Evolutionary conservation across 768 basidiomycete genomes (phyloP).

Genomic region (Mycena floridula): DNA sequence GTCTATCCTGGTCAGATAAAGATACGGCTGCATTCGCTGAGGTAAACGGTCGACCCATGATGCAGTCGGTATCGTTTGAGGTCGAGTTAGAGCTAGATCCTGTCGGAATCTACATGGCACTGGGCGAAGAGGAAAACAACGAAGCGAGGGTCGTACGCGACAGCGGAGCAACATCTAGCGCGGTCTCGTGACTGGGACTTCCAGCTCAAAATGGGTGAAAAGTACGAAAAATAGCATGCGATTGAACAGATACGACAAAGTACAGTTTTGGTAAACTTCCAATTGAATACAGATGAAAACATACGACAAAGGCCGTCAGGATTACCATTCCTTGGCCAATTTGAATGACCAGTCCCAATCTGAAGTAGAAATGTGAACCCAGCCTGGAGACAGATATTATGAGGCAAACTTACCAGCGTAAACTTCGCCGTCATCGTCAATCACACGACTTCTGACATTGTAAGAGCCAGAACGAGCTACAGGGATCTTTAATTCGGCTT

Average conservation of each 20-base stretch:
- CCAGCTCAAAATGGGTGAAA: too few species aligned
- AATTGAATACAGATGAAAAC: not conserved
- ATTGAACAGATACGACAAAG: not conserved
- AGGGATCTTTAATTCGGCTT: too few species aligned
- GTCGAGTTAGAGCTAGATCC: too few species aligned
- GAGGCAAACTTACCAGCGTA: constrained; percentile 57
- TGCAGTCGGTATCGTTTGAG: not conserved
- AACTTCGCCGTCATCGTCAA: constrained; percentile 81
- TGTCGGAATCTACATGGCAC: too few species aligned
- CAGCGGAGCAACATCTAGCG: too few species aligned
- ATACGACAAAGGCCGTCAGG: too few species aligned
- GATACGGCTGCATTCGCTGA: constrained; percentile 60
- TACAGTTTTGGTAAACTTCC: too few species aligned
- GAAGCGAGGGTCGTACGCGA: too few species aligned
- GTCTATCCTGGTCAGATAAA: constrained; percentile 84
- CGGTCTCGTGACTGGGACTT: not conserved
- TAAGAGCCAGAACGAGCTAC: constrained; percentile 80
- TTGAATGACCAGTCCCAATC: constrained; percentile 92
- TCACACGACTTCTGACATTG: constrained; percentile 70
- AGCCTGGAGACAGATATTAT: not conserved
- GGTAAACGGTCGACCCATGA: constrained; percentile 71
- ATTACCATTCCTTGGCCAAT: constrained; percentile 85
- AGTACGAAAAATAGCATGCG: not conserved
- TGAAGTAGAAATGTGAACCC: constrained; percentile 76
- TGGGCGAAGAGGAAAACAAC: too few species aligned